Evolutionary conservation across 2,329 filamentous ascomycete genomes (phyloP).

Genomic region (Metarhizium guizhouense): DNA sequence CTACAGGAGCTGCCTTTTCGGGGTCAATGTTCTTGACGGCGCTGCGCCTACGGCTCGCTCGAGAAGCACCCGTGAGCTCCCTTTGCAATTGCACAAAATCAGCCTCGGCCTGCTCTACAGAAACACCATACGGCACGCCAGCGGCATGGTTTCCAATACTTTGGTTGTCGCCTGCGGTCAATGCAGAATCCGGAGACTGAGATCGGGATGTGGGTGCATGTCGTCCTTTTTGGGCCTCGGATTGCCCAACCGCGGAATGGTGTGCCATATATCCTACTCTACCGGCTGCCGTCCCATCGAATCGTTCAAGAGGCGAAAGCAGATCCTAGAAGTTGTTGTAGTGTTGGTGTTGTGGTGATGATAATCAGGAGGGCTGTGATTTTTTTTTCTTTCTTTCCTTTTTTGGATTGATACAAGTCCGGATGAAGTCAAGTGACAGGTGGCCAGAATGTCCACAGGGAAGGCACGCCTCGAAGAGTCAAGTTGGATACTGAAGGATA

Average conservation of each 20-base stretch:
- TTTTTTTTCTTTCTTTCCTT: too few relatives aligned
- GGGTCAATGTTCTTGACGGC: constrained; percentile 33
- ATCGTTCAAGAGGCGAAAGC: too few relatives aligned
- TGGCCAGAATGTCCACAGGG: not conserved
- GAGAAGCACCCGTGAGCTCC: constrained; percentile 49
- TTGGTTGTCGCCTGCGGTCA: not conserved
- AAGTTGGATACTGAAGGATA: not conserved
- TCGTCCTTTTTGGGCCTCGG: not conserved
- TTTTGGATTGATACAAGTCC: too few relatives aligned
- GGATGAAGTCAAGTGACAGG: too few relatives aligned
- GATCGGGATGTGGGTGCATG: not conserved
- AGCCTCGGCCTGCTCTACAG: constrained; percentile 57
- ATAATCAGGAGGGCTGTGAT: too few relatives aligned
- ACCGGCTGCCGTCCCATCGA: not conserved
- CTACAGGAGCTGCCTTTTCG: constrained; percentile 43
- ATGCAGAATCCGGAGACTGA: not conserved
- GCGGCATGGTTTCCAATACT: not conserved
- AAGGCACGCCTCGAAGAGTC: not conserved
- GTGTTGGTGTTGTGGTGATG: not conserved
- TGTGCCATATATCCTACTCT: not conserved
- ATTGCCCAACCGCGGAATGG: not conserved
- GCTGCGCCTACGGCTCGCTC: constrained; percentile 30
- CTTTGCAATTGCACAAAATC: constrained; percentile 62
- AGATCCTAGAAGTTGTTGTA: too few relatives aligned
- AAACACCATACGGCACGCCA: constrained; percentile 37